phyloP scores from a whole-genome alignment of 1,284 basidiomycete genomes.

The Tetrapyrgos nigripes region DNA sequence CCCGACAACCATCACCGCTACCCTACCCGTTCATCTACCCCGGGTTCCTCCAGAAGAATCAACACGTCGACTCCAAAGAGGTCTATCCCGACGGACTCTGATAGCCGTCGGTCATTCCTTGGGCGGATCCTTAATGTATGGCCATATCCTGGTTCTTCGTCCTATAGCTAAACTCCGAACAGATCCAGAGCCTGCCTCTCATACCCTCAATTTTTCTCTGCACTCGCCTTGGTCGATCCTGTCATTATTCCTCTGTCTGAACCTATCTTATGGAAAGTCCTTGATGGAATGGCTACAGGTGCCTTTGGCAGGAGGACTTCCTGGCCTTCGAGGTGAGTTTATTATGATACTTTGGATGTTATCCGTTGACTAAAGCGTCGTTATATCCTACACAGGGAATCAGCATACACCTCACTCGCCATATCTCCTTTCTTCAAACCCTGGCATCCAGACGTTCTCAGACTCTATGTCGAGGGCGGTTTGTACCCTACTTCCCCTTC shows the following conservation, averaged over 20 bases:
- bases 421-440: conserved; percentile 71
- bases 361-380: neutral
- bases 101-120: conserved; percentile 84
- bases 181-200: conserved; percentile 61
- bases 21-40: conserved; percentile 57
- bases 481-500: too few species aligned
- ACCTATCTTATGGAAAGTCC: conserved; percentile 13
- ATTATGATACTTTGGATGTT: neutral
- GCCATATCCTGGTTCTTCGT: conserved; percentile 16
- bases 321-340: conserved; percentile 58
- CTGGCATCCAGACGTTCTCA: conserved; percentile 78
- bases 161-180: neutral
- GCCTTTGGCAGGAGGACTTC: conserved; percentile 68
- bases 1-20: conserved; percentile 42
- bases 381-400: conserved; percentile 39
- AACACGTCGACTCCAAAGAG: conserved; percentile 43
- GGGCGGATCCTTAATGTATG: conserved; percentile 76
- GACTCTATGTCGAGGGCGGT: conserved; percentile 71
- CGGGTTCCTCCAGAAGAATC: conserved; percentile 50
- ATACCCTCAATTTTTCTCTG: conserved; percentile 73
- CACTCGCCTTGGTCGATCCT: conserved; percentile 85
- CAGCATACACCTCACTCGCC: conserved; percentile 62
- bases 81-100: conserved; percentile 37
- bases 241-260: conserved; percentile 52
- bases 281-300: conserved; percentile 38